Evolutionary conservation across 1,139 yeast species (phyloP).

Genomic region (Ogataea hybrid): DNA sequence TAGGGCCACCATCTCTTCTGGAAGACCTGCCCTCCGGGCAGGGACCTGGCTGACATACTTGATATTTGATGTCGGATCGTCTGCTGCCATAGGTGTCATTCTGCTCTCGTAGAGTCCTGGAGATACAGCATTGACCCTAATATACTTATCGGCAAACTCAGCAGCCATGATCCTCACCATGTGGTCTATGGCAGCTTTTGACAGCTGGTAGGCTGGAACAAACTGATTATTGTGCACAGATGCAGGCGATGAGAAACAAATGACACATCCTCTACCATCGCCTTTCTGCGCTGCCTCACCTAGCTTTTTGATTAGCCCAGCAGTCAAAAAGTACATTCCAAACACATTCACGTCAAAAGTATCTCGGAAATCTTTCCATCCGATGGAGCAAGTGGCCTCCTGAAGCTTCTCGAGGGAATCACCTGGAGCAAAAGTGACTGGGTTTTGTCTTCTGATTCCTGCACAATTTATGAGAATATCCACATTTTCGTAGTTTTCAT

Average conservation of each 20-base stretch:
- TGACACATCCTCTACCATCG: slow-evolving; percentile 24
- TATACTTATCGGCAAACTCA: slow-evolving; percentile 25
- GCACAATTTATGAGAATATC: slow-evolving; percentile 27
- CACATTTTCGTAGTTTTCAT: slow-evolving; percentile 18
- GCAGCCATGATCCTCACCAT: slow-evolving; percentile 29
- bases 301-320: slow-evolving; percentile 21
- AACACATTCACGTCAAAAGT: slow-evolving; percentile 25
- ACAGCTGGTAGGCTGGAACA: slow-evolving; percentile 25
- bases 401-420: slow-evolving; percentile 20
- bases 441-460: slow-evolving; percentile 31
- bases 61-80: slow-evolving; percentile 24
- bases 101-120: slow-evolving; percentile 24
- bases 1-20: slow-evolving; percentile 23
- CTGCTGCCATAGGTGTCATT: slow-evolving; percentile 24
- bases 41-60: slow-evolving; percentile 21
- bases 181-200: slow-evolving; percentile 24
- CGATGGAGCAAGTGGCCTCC: slow-evolving; percentile 22
- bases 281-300: slow-evolving; percentile 24
- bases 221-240: slow-evolving; percentile 25
- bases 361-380: slow-evolving; percentile 22
- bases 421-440: slow-evolving; percentile 20
- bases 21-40: slow-evolving; percentile 22
- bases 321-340: slow-evolving; percentile 26
- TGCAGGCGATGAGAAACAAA: slow-evolving; percentile 25
- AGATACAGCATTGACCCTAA: slow-evolving; percentile 25